A percentile compares a stretch with the other conserved stretches of the same genome.
Evolutionary conservation across 2,329 filamentous ascomycete species (phyloP).

Genomic region (Ophiosphaerella narmari): DNA sequence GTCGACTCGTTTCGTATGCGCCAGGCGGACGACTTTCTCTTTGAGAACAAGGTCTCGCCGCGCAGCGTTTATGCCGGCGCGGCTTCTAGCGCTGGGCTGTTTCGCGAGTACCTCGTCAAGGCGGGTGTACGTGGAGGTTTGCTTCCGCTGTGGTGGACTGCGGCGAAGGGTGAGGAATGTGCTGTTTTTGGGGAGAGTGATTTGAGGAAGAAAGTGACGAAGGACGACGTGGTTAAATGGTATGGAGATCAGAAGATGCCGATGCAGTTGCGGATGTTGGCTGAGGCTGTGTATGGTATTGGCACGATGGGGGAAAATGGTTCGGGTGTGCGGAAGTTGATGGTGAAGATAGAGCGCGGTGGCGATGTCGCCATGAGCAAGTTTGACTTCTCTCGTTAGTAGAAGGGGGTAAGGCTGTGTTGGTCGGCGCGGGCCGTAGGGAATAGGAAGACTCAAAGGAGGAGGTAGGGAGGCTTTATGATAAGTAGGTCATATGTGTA

Average conservation of each 20-base stretch:
- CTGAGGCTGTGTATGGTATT: constrained; percentile 18
- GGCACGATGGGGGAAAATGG: constrained; percentile 21
- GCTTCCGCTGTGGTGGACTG: constrained; percentile 31
- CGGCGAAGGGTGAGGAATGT: constrained; percentile 23
- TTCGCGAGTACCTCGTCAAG: constrained; percentile 22
- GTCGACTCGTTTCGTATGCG: constrained; percentile 37
- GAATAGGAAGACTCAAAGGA: too few species aligned
- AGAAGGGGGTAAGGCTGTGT: too few species aligned
- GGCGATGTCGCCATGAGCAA: constrained; percentile 5
- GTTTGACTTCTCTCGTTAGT: too few species aligned
- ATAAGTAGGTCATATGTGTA: too few species aligned
- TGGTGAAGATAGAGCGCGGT: constrained; percentile 21
- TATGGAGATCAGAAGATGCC: constrained; percentile 28
- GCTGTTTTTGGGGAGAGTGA: constrained; percentile 19
- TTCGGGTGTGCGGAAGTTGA: constrained; percentile 14
- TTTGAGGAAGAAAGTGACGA: constrained; percentile 15
- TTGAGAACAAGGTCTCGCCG: constrained; percentile 12
- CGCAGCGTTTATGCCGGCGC: constrained; percentile 24
- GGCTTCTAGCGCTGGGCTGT: constrained; percentile 15
- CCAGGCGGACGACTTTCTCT: constrained; percentile 24
- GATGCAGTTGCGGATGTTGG: constrained; percentile 36
- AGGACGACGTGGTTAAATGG: constrained; percentile 22
- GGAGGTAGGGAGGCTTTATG: too few species aligned
- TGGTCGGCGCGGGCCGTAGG: too few species aligned
- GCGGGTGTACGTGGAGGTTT: constrained; percentile 6